Percentiles rank a stretch among this genome's conserved stretches.
phyloP scores from a whole-genome alignment of 1,284 basidiomycete species.

The Porogramme epimiltina region DNA sequence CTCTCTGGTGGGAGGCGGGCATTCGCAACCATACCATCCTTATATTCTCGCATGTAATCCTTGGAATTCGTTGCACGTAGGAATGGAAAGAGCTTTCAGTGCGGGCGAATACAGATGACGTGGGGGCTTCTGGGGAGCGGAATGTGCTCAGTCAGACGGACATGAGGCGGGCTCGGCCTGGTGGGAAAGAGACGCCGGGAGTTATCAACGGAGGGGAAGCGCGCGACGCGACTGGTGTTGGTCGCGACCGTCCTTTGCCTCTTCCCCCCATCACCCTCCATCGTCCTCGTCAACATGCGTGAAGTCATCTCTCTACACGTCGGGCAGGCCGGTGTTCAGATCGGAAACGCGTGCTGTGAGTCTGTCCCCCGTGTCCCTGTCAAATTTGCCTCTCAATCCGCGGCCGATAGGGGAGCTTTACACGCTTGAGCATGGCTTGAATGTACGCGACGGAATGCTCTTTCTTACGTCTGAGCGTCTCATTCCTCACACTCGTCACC shows the following conservation, averaged over 20 bases:
- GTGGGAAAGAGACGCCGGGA: background rate
- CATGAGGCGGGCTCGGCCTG: background rate
- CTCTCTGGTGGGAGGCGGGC: slow-evolving; percentile 27
- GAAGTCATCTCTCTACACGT: slow-evolving; percentile 93
- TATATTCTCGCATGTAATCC: slow-evolving; percentile 31
- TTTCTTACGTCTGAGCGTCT: background rate
- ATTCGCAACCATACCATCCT: slow-evolving; percentile 33
- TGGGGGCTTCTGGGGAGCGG: background rate
- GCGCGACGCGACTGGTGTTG: slow-evolving; percentile 14
- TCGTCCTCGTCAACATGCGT: slow-evolving; percentile 56
- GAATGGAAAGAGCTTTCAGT: slow-evolving; percentile 2
- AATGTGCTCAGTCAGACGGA: no score
- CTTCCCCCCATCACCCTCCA: slow-evolving; percentile 20
- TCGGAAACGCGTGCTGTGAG: slow-evolving; percentile 93
- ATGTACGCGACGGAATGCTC: slow-evolving; percentile 56
- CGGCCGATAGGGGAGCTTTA: slow-evolving; percentile 88
- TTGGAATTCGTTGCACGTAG: slow-evolving; percentile 8
- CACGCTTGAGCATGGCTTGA: slow-evolving; percentile 96
- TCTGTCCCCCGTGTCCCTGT: slow-evolving; percentile 17
- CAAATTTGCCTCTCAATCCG: slow-evolving; percentile 1
- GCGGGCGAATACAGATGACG: background rate
- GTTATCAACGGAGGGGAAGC: background rate
- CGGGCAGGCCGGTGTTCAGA: slow-evolving; percentile 94
- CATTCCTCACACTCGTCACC: background rate
- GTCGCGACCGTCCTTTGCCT: slow-evolving; percentile 13